Percentiles rank a stretch among this genome's conserved stretches.
Evolutionary conservation across 495 filamentous ascomycete genomes (phyloP).

Genomic region (Chaetomium tenue): DNA sequence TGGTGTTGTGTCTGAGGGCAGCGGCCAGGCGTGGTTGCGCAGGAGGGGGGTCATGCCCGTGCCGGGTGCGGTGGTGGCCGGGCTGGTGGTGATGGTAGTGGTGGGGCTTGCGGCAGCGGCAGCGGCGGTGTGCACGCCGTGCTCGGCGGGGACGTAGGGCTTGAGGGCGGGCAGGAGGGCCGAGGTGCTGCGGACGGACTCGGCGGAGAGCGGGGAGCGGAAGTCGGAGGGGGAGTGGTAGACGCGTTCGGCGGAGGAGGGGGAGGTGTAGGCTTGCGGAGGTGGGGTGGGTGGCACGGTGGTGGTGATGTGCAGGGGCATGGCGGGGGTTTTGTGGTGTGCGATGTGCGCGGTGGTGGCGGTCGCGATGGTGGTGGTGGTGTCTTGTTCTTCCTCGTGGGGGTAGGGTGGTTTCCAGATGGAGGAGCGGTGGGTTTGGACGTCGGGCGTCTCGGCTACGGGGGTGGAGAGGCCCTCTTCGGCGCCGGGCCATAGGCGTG

Average conservation of each 20-base stretch:
- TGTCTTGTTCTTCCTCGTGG: constrained; percentile 8
- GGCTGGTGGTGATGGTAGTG: not conserved
- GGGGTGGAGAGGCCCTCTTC: constrained; percentile 17
- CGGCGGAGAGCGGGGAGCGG: constrained; percentile 37
- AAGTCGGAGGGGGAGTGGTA: constrained; percentile 35
- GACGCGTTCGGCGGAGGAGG: constrained; percentile 27
- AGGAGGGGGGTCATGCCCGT: constrained; percentile 39
- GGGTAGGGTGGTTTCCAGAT: constrained; percentile 15
- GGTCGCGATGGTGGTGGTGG: not conserved
- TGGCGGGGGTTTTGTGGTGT: constrained; percentile 13
- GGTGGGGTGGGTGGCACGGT: constrained; percentile 21
- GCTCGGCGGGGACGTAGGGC: constrained; percentile 44
- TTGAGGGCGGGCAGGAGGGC: constrained; percentile 38
- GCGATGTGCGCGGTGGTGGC: not conserved
- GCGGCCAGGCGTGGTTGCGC: constrained; percentile 29
- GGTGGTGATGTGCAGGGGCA: constrained; percentile 28
- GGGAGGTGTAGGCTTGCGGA: constrained; percentile 35
- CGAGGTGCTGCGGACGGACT: constrained; percentile 36
- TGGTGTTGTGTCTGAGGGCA: constrained; percentile 24
- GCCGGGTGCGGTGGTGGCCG: constrained; percentile 21
- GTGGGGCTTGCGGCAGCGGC: not conserved
- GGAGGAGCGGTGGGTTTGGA: constrained; percentile 22
- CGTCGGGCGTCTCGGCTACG: constrained; percentile 6
- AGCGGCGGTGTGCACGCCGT: constrained; percentile 33
- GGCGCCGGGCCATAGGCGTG: constrained; percentile 37